Evolutionary conservation across 352 stramenopile genomes (phyloP).

Genomic region (Pythium phragmiticola): DNA sequence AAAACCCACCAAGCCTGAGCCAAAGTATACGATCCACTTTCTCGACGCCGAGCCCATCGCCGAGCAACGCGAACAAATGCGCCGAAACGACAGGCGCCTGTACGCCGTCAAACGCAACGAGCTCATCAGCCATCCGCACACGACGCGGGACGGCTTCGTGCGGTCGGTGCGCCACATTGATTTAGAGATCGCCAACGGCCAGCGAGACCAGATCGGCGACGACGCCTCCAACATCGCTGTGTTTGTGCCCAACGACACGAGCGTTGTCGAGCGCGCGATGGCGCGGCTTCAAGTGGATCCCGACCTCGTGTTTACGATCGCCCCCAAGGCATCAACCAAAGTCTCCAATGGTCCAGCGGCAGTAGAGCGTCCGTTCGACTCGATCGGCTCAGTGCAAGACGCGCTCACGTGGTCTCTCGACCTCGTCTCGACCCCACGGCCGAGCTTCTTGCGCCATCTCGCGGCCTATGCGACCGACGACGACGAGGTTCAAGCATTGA

Average conservation of each 20-base stretch:
- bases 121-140: constrained; percentile 58
- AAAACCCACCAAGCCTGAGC: constrained; percentile 31
- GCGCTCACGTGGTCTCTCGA: constrained; percentile 80
- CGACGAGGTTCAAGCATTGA: constrained; percentile 46
- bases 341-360: neutral
- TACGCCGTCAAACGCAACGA: constrained; percentile 57
- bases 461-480: constrained; percentile 59
- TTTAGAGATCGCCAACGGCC: constrained; percentile 41
- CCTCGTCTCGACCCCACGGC: constrained; percentile 54
- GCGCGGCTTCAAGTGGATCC: constrained; percentile 50
- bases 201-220: constrained; percentile 47
- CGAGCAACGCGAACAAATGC: constrained; percentile 34
- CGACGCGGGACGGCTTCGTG: constrained; percentile 50
- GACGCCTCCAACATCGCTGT: constrained; percentile 79
- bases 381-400: constrained; percentile 59
- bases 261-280: constrained; percentile 53
- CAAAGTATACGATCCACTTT: constrained; percentile 54
- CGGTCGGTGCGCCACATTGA: constrained; percentile 77
- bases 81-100: constrained; percentile 36
- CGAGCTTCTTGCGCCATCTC: constrained; percentile 59
- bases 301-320: constrained; percentile 44
- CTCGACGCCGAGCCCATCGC: constrained; percentile 28
- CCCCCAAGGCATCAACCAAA: constrained; percentile 19
- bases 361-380: constrained; percentile 45
- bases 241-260: constrained; percentile 63